Evolutionary conservation across 1,284 basidiomycete genomes (phyloP), one percentile per base, ranked within the genome.

Genomic region (Naganishia liquefaciens): DNA sequence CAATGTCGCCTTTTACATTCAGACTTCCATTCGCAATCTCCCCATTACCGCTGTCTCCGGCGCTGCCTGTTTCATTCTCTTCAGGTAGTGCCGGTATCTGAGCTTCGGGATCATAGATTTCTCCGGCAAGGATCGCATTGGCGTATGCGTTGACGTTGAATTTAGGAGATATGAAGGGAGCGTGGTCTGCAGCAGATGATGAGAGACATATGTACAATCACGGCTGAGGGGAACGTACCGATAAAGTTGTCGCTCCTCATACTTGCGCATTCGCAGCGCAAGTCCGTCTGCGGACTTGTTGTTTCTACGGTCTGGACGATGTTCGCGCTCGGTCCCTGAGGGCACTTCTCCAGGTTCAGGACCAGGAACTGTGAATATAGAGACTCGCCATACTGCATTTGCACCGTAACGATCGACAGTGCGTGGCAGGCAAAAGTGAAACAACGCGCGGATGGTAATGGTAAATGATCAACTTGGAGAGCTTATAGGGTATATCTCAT

Each of bases 71-170:
- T 42, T 52, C 50, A 6, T 17, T 39, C 46, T 51, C 39, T 50
- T 21, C 28, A 25, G 54, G 54, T 0, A 46, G 54, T 30, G 46
- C 39, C 11, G 63, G 54, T 28, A 54, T 42, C 21, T 57, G 44
- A 1, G 47, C 63, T 28, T 79, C 76, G 0, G 83, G 79, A 19
- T 85, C 84, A 73, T 93, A 91, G 0, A 85, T 76, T 69, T 90
- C 87, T 28, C 89, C 88, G 11, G 90, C 87, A 25, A 95, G 83
- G 60, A 93, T 84, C 21, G 90, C 86, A 75, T 92, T 93, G 5
- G 92, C 91, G 75, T 93, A 94, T 62, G 89, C 87, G 74, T 91
- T 88, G 19, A 91, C 83, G 74, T 93, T 88, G 76, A 95, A 96
- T 47, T 85, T 81, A 6, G 86, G 76, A 13, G 76, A 77, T 28